These are phyloP conservation scores for Amaranthus hypochondriacus DNA, from an alignment of 148 eudicot genomes.

Conservation along the genomic window DNA sequence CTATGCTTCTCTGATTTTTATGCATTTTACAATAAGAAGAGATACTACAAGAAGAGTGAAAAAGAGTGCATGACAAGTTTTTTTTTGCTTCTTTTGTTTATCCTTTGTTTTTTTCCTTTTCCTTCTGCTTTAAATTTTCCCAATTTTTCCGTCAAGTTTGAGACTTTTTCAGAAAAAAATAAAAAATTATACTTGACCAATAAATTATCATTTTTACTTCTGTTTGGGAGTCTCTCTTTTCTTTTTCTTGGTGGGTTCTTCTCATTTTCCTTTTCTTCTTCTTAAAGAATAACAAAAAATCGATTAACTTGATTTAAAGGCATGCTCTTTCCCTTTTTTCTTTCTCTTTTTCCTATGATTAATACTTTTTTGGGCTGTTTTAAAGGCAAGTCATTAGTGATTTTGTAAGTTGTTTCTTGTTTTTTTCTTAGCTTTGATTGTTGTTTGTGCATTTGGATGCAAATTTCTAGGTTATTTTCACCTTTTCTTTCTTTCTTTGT, in stretches of 20 bases:
- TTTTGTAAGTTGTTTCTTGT: background rate
- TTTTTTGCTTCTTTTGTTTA: background rate
- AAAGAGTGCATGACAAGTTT: conserved; percentile 36
- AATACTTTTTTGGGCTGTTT: background rate
- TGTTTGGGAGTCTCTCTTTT: conserved; percentile 8
- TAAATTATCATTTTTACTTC: conserved; percentile 1
- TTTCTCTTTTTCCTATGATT: background rate
- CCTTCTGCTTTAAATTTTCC: conserved; percentile 5
- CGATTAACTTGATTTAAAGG: conserved; percentile 6
- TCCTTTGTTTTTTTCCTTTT: conserved; percentile 5
- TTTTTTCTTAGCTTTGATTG: conserved; percentile 14
- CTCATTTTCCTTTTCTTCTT: background rate
- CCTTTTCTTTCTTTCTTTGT: background rate
- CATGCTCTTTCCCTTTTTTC: background rate
- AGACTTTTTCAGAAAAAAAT: conserved; percentile 21
- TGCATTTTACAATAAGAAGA: too few relatives aligned
- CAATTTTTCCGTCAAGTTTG: background rate
- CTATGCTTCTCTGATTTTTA: too few relatives aligned
- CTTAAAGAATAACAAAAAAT: background rate
- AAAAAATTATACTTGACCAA: background rate
- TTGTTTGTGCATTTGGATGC: conserved; percentile 14
- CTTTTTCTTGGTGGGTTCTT: background rate
- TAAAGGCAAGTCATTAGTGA: background rate
- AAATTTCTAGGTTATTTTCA: conserved; percentile 18
- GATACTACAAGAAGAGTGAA: too few relatives aligned